Evolutionary conservation across 495 filamentous ascomycete species (phyloP).

Genomic region (Penicillium mononematosum): DNA sequence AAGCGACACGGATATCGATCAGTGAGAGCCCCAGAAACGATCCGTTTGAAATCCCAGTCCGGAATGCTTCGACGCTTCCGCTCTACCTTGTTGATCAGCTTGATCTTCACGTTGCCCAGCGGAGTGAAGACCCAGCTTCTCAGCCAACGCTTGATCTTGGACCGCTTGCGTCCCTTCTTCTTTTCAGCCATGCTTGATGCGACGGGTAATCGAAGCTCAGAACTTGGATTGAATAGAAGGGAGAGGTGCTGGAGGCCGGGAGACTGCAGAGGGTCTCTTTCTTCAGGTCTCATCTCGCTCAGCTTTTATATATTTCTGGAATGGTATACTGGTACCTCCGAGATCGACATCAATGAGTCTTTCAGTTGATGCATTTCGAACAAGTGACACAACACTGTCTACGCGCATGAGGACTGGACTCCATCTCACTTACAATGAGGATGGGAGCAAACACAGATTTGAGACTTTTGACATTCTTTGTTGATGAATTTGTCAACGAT

Average conservation of each 20-base stretch:
- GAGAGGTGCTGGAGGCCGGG: background rate
- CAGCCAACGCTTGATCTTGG: background rate
- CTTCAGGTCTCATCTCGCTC: background rate
- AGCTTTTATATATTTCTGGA: background rate
- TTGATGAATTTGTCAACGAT: background rate
- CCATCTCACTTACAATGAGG: conserved; percentile 2
- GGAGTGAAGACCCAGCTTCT: conserved; percentile 2
- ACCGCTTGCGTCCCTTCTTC: background rate
- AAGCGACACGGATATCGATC: background rate
- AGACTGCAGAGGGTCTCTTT: background rate
- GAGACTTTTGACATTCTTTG: background rate
- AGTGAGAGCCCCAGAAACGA: background rate
- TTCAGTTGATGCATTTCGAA: background rate
- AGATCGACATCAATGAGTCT: background rate
- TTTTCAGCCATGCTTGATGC: background rate
- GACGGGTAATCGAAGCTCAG: background rate
- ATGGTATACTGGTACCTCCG: background rate
- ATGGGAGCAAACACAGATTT: background rate
- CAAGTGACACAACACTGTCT: background rate
- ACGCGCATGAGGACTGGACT: background rate
- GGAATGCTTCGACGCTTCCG: background rate
- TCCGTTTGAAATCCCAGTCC: background rate
- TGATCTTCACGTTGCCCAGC: conserved; percentile 1
- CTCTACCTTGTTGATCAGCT: background rate
- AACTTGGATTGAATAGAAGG: background rate